These are phyloP conservation scores for Phytopythium kandeliae DNA, from an alignment of 352 stramenopile genomes.

Conservation along the genomic window DNA sequence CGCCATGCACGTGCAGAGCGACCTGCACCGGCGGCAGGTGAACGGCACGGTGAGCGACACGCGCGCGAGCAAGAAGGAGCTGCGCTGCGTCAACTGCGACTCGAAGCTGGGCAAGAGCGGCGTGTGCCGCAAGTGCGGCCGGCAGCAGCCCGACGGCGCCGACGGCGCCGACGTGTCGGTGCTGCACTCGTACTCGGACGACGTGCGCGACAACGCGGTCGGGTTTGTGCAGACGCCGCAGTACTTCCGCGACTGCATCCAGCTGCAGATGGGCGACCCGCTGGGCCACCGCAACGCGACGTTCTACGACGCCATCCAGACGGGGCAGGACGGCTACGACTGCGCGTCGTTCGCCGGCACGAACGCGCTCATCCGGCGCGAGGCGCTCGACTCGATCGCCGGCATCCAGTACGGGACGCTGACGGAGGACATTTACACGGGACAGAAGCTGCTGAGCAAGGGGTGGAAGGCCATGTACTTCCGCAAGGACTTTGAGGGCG, in stretches of 20 bases:
- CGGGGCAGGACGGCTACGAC: conserved; percentile 78
- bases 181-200: conserved; percentile 75
- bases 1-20: conserved; percentile 68
- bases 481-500: conserved; percentile 85
- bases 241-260: conserved; percentile 82
- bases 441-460: conserved; percentile 68
- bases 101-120: conserved; percentile 66
- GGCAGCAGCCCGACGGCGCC: conserved; percentile 41
- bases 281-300: conserved; percentile 76
- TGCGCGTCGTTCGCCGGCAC: conserved; percentile 76
- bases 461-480: conserved; percentile 85
- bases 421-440: conserved; percentile 83
- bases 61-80: conserved; percentile 59
- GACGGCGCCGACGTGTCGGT: conserved; percentile 43
- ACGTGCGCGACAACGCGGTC: conserved; percentile 74
- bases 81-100: conserved; percentile 71
- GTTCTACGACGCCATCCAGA: conserved; percentile 86
- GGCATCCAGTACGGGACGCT: conserved; percentile 83
- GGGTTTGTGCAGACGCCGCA: conserved; percentile 80
- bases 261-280: conserved; percentile 79
- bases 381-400: conserved; percentile 79
- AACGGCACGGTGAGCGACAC: conserved; percentile 78
- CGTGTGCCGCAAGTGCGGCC: conserved; percentile 78
- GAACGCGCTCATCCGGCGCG: conserved; percentile 74
- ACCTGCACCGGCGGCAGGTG: conserved; percentile 77